A percentile compares a stretch with the other conserved stretches of the same genome.
Evolutionary conservation across 2,329 filamentous ascomycete genomes (phyloP).

Genomic region (Paecilomyces niveus): DNA sequence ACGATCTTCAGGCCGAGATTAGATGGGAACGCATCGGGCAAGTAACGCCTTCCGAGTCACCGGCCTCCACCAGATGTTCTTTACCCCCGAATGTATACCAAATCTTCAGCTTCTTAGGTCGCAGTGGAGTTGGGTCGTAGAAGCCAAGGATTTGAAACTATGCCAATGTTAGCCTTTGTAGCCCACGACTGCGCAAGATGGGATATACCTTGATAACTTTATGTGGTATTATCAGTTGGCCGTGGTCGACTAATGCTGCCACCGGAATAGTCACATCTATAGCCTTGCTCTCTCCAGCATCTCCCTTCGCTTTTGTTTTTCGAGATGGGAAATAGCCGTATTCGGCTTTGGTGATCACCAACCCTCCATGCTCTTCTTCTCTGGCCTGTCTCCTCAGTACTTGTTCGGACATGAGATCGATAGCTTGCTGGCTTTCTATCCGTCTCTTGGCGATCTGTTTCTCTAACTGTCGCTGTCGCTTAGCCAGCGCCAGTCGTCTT

Average conservation of each 20-base stretch:
- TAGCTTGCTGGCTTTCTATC: constrained; percentile 31
- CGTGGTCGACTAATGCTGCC: constrained; percentile 36
- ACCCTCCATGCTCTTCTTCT: constrained; percentile 27
- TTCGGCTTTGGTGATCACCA: constrained; percentile 34
- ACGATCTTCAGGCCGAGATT: constrained; percentile 8
- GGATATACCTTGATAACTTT: constrained; percentile 26
- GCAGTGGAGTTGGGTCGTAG: constrained; percentile 36
- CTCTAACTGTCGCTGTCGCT: constrained; percentile 29
- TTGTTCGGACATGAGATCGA: constrained; percentile 34
- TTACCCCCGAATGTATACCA: constrained; percentile 35
- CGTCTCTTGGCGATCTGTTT: constrained; percentile 27
- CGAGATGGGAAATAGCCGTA: constrained; percentile 30
- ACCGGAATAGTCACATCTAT: constrained; percentile 38
- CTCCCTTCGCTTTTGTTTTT: constrained; percentile 15
- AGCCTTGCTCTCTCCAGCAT: constrained; percentile 16
- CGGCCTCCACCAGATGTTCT: constrained; percentile 31
- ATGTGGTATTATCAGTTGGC: constrained; percentile 32
- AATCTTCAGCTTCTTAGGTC: constrained; percentile 33
- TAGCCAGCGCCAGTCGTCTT: constrained; percentile 26
- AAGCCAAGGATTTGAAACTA: constrained; percentile 38
- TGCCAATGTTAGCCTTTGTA: constrained; percentile 12
- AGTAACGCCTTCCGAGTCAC: constrained; percentile 27
- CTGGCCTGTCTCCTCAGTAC: constrained; percentile 30
- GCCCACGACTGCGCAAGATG: background rate
- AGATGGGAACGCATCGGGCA: constrained; percentile 35